Conservation (phyloP, 352 stramenopile genomes). For the Aphanomyces euteiches region DNA sequence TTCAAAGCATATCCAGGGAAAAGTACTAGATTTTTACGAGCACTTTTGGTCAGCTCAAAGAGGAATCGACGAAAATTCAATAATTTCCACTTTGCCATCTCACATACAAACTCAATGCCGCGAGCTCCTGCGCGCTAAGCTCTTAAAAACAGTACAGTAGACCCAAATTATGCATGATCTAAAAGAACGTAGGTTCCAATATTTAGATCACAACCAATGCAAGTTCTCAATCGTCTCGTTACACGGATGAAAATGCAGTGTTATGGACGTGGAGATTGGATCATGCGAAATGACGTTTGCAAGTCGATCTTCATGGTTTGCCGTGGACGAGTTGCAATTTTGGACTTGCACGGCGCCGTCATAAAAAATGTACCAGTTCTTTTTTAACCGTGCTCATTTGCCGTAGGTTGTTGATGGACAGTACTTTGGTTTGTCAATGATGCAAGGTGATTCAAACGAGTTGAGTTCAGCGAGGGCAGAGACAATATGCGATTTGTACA, state of each 20-base stretch:
- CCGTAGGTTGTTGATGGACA: slow-evolving; percentile 20
- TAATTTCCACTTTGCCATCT: slow-evolving; percentile 6
- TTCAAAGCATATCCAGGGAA: slow-evolving; percentile 10
- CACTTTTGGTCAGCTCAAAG: slow-evolving; percentile 21
- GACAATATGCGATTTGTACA: slow-evolving; percentile 24
- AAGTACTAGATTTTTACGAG: slow-evolving; percentile 25
- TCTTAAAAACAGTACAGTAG: slow-evolving; percentile 19
- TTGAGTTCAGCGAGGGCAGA: neutral
- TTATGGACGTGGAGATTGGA: slow-evolving; percentile 10
- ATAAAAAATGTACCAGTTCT: slow-evolving; percentile 1
- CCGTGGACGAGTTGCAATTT: slow-evolving; percentile 16
- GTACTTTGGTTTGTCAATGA: slow-evolving; percentile 24
- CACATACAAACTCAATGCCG: slow-evolving; percentile 24
- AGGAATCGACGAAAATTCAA: slow-evolving; percentile 16
- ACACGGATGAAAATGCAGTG: slow-evolving; percentile 12
- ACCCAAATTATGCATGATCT: neutral
- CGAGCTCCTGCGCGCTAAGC: slow-evolving; percentile 1
- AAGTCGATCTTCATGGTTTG: slow-evolving; percentile 6
- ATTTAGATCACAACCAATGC: slow-evolving; percentile 2
- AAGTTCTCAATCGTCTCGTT: slow-evolving; percentile 10
- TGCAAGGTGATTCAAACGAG: neutral
- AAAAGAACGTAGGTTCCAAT: slow-evolving; percentile 9
- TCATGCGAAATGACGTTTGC: slow-evolving; percentile 5
- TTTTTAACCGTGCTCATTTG: neutral
- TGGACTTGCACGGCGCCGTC: slow-evolving; percentile 2